A percentile compares a stretch with the other conserved stretches of the same genome.
phyloP scores from a whole-genome alignment of 169 alveolate genomes.

The Hepatocystis sp. region DNA sequence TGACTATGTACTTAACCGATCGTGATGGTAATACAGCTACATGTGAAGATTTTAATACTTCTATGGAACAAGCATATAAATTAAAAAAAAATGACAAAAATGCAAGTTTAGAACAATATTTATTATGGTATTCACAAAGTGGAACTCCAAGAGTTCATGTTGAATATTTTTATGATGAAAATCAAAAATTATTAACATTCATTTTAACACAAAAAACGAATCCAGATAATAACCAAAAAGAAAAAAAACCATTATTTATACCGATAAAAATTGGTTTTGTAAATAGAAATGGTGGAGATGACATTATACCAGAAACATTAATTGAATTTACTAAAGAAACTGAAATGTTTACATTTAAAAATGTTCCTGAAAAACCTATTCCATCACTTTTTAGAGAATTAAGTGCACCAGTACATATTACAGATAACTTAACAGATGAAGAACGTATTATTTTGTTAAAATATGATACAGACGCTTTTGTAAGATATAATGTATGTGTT shows the following conservation, averaged over 20 bases:
- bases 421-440: conserved; percentile 85
- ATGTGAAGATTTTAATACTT: conserved; percentile 94
- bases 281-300: conserved; percentile 84
- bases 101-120: conserved; percentile 90
- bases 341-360: conserved; percentile 84
- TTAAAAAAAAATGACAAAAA: conserved; percentile 83
- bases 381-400: conserved; percentile 92
- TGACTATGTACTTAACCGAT: conserved; percentile 92
- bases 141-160: conserved; percentile 83
- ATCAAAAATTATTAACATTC: conserved; percentile 79
- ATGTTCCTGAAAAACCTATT: conserved; percentile 87
- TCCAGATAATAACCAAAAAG: conserved; percentile 91
- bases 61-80: conserved; percentile 92
- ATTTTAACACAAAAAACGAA: conserved; percentile 88
- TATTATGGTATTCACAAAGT: conserved; percentile 92
- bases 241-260: conserved; percentile 90
- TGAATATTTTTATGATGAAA: conserved; percentile 29
- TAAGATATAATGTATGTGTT: conserved; percentile 80
- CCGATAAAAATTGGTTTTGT: conserved; percentile 91
- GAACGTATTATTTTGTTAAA: conserved; percentile 90
- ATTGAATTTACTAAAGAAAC: conserved; percentile 85
- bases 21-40: conserved; percentile 94
- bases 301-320: conserved; percentile 70
- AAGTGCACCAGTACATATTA: conserved; percentile 93
- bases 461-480: conserved; percentile 91